Conservation (phyloP, 208 protist genomes). For the Trichomonas gallinae region DNA sequence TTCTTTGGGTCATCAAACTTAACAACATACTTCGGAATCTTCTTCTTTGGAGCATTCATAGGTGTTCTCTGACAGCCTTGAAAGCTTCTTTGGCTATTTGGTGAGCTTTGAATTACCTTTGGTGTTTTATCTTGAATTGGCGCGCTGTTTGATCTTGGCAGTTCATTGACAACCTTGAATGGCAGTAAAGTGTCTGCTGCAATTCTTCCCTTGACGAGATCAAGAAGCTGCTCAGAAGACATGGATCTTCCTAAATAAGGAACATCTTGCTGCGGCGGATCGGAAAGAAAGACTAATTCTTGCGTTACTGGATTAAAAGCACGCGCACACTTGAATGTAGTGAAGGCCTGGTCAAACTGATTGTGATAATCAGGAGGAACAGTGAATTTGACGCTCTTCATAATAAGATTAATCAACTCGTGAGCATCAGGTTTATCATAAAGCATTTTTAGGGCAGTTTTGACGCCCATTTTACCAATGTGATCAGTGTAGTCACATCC, state of each 20-base stretch:
- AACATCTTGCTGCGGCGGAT: background rate
- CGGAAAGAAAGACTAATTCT: background rate
- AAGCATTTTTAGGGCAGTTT: conserved; percentile 52
- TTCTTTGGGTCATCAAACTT: background rate
- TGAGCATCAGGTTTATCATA: background rate
- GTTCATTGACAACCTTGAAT: background rate
- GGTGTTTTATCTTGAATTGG: too few species aligned
- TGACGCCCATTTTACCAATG: conserved; percentile 68
- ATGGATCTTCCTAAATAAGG: background rate
- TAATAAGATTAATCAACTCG: background rate
- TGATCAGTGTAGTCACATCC: conserved; percentile 88
- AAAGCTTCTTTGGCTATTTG: background rate
- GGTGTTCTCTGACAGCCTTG: too few species aligned
- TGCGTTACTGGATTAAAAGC: background rate
- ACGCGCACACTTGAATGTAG: background rate
- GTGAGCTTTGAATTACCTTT: too few species aligned
- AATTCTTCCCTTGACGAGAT: background rate
- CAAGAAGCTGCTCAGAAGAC: background rate
- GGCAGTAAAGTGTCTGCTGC: background rate
- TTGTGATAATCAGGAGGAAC: background rate
- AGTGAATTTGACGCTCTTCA: background rate
- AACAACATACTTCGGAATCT: background rate
- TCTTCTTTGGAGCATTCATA: background rate
- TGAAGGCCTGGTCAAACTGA: background rate
- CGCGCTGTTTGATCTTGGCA: background rate